Conservation (phyloP, 2,329 filamentous ascomycete species). For the Penicillium hordei region DNA sequence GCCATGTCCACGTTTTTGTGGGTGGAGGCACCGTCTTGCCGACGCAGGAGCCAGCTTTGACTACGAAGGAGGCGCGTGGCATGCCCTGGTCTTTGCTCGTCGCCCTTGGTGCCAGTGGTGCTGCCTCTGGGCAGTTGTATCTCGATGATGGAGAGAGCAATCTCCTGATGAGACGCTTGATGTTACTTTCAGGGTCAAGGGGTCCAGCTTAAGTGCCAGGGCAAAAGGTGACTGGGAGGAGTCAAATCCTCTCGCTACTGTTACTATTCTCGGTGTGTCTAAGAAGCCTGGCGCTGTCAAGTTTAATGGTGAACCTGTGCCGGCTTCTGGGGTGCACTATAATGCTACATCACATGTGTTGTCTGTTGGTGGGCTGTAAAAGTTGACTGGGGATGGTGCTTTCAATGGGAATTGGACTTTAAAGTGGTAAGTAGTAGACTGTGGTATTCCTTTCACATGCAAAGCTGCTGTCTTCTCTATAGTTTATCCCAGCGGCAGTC, state of each 20-base stretch:
- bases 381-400: slow-evolving; percentile 54
- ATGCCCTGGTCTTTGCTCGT: slow-evolving; percentile 68
- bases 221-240: slow-evolving; percentile 57
- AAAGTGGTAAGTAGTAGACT: slow-evolving; percentile 56
- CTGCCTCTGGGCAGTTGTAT: slow-evolving; percentile 64
- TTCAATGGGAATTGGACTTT: slow-evolving; percentile 60
- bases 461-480: not conserved
- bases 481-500: not conserved
- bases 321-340: slow-evolving; percentile 48
- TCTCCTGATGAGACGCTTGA: slow-evolving; percentile 55
- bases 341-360: slow-evolving; percentile 51
- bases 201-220: slow-evolving; percentile 49
- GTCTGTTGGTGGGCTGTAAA: slow-evolving; percentile 52
- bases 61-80: slow-evolving; percentile 61
- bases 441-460: not conserved
- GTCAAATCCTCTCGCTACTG: slow-evolving; percentile 58
- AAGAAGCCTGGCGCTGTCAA: slow-evolving; percentile 46
- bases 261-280: slow-evolving; percentile 62
- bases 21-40: slow-evolving; percentile 68
- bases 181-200: slow-evolving; percentile 43
- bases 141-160: slow-evolving; percentile 74
- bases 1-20: slow-evolving; percentile 70
- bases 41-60: slow-evolving; percentile 66
- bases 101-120: slow-evolving; percentile 56
- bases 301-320: slow-evolving; percentile 53